These are phyloP conservation scores for Sporobolomyces roseus DNA, from an alignment of 768 basidiomycete genomes.

Conservation along the genomic window DNA sequence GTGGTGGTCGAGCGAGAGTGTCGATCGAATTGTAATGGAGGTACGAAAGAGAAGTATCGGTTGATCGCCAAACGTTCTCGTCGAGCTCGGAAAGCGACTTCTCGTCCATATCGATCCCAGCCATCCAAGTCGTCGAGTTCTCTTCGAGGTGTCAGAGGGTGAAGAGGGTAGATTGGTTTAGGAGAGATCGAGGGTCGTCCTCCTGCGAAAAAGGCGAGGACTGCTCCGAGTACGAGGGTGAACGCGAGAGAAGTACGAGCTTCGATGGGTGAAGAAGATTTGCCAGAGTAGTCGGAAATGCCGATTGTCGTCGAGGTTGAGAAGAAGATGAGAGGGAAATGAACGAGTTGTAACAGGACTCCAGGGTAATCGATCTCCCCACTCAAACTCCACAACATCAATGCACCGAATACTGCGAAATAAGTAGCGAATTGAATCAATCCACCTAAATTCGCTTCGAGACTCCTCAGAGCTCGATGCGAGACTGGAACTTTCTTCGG, in stretches of 20 bases:
- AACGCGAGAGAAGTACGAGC: slow-evolving; percentile 40
- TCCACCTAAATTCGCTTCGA: slow-evolving; percentile 41
- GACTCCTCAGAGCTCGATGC: slow-evolving; percentile 36
- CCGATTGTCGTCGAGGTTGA: background rate
- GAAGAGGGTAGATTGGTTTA: slow-evolving; percentile 16
- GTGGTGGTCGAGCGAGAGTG: background rate
- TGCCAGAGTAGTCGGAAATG: background rate
- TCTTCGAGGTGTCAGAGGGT: slow-evolving; percentile 6
- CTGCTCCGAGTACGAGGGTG: slow-evolving; percentile 40
- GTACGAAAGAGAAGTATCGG: slow-evolving; percentile 37
- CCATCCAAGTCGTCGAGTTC: slow-evolving; percentile 42
- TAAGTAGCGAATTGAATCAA: slow-evolving; percentile 41
- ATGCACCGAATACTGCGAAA: slow-evolving; percentile 34
- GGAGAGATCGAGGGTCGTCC: slow-evolving; percentile 38
- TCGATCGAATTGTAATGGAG: background rate
- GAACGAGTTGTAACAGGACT: background rate
- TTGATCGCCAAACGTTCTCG: slow-evolving; percentile 39
- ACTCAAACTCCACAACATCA: slow-evolving; percentile 34
- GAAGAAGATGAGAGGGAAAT: slow-evolving; percentile 6
- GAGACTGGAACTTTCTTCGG: slow-evolving; percentile 37
- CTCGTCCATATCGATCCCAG: slow-evolving; percentile 41
- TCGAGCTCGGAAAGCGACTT: slow-evolving; percentile 40
- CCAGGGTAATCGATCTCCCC: slow-evolving; percentile 40
- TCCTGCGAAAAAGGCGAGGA: slow-evolving; percentile 41
- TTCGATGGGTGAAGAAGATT: slow-evolving; percentile 31